Evolutionary conservation across 192 early-diverging fungal species (phyloP).

Genomic region (Linnemannia zychae): DNA sequence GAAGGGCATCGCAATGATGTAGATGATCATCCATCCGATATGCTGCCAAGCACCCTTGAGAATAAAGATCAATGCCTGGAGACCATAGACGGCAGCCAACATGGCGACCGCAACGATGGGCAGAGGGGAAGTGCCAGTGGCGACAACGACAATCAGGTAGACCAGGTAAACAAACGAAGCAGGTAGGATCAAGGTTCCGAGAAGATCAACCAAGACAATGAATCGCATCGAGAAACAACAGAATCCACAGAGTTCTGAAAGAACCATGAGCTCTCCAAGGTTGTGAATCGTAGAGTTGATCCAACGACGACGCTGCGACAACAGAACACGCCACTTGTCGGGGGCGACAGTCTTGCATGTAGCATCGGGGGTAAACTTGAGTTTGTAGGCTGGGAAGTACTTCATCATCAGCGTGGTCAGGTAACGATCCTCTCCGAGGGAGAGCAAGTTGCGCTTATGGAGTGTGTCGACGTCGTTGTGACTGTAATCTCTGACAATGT

Average conservation of each 20-base stretch:
- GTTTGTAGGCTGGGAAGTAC: slow-evolving; percentile 94
- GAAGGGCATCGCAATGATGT: slow-evolving; percentile 77
- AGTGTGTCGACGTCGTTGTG: slow-evolving; percentile 95
- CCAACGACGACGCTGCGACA: slow-evolving; percentile 97
- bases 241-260: slow-evolving; percentile 86
- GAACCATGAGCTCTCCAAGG: slow-evolving; percentile 81
- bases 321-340: slow-evolving; percentile 89
- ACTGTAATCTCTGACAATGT: slow-evolving; percentile 91
- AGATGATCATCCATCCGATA: slow-evolving; percentile 96
- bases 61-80: slow-evolving; percentile 90
- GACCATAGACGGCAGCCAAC: slow-evolving; percentile 87
- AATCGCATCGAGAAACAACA: slow-evolving; percentile 97
- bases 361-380: slow-evolving; percentile 93
- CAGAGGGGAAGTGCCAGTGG: slow-evolving; percentile 68
- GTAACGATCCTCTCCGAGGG: slow-evolving; percentile 97
- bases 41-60: slow-evolving; percentile 82
- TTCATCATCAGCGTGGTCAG: slow-evolving; percentile 93
- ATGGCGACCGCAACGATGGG: slow-evolving; percentile 87
- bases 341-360: slow-evolving; percentile 95
- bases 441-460: slow-evolving; percentile 97
- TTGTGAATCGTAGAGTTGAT: slow-evolving; percentile 97
- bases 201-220: slow-evolving; percentile 91
- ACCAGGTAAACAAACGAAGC: slow-evolving; percentile 89
- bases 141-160: slow-evolving; percentile 82
- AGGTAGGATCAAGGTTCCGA: slow-evolving; percentile 92